Percentiles rank a stretch among this genome's conserved stretches.
phyloP scores from a whole-genome alignment of 805 yeast species.

The Saturnispora zaruensis region DNA sequence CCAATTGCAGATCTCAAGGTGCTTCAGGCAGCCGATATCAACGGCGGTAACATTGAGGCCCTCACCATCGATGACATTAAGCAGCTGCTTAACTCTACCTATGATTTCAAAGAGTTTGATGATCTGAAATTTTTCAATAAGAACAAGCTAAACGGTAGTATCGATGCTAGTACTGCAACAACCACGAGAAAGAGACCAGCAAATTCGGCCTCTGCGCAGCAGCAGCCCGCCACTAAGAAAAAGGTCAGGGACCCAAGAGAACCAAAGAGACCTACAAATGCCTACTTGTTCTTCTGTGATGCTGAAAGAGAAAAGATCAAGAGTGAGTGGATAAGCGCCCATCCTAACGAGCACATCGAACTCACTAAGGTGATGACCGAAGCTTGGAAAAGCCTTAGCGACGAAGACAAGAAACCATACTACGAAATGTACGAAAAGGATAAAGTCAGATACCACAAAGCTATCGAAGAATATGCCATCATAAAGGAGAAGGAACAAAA shows the following conservation, averaged over 20 bases:
- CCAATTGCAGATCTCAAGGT: constrained; percentile 21
- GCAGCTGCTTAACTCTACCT: constrained; percentile 22
- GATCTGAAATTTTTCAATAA: not conserved
- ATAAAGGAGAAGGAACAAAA: constrained; percentile 19
- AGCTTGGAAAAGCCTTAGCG: constrained; percentile 70
- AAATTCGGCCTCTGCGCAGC: constrained; percentile 15
- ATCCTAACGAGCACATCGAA: constrained; percentile 49
- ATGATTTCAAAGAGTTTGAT: constrained; percentile 6
- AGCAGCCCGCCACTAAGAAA: constrained; percentile 20
- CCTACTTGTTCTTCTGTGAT: constrained; percentile 82
- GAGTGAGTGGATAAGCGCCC: constrained; percentile 43
- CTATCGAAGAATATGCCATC: constrained; percentile 43
- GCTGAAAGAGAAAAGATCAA: constrained; percentile 68
- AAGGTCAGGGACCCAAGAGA: constrained; percentile 66
- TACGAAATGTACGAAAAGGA: constrained; percentile 72
- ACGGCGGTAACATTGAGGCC: constrained; percentile 23
- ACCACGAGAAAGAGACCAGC: not conserved
- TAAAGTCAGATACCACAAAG: constrained; percentile 62
- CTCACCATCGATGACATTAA: constrained; percentile 23
- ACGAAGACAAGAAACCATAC: constrained; percentile 63
- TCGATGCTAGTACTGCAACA: not conserved
- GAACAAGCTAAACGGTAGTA: not conserved
- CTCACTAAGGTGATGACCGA: constrained; percentile 74
- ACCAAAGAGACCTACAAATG: constrained; percentile 87
- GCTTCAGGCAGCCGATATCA: constrained; percentile 20